Conservation (phyloP, 106 monocot species). For the Dactylorhiza incarnata region DNA sequence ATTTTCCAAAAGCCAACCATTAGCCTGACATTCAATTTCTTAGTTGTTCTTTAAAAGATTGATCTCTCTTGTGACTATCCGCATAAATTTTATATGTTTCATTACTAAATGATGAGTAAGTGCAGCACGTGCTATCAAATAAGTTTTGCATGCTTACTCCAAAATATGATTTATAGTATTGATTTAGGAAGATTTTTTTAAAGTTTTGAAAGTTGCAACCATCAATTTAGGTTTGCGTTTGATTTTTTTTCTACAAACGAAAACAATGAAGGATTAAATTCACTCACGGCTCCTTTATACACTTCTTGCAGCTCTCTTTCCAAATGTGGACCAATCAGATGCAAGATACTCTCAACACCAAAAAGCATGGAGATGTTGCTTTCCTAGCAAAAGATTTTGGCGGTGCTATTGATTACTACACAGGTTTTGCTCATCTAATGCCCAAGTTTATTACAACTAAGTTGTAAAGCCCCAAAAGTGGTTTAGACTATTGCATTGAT, state of each 20-base stretch:
- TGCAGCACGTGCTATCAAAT: too few relatives aligned
- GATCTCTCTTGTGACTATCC: too few relatives aligned
- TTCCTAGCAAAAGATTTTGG: constrained; percentile 71
- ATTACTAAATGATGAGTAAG: too few relatives aligned
- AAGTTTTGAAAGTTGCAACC: too few relatives aligned
- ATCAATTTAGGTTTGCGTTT: too few relatives aligned
- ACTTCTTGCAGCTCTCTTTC: constrained; percentile 65
- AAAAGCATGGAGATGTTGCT: constrained; percentile 72
- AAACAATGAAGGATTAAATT: too few relatives aligned
- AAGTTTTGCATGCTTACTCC: not conserved
- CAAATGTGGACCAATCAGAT: constrained; percentile 81
- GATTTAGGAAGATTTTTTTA: not conserved
- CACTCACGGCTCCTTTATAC: not conserved
- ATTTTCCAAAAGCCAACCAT: too few relatives aligned
- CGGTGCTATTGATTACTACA: constrained; percentile 57
- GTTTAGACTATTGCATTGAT: not conserved
- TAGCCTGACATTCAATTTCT: too few relatives aligned
- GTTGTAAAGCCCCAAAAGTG: not conserved
- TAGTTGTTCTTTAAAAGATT: too few relatives aligned
- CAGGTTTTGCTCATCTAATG: constrained; percentile 26
- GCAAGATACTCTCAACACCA: constrained; percentile 63
- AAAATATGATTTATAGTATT: not conserved
- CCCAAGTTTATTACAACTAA: not conserved
- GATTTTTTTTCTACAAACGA: too few relatives aligned
- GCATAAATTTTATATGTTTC: too few relatives aligned